Evolutionary conservation across 768 basidiomycete genomes (phyloP), one percentile per base, ranked within the genome.

Genomic region (Paxillus ammoniavirescens): DNA sequence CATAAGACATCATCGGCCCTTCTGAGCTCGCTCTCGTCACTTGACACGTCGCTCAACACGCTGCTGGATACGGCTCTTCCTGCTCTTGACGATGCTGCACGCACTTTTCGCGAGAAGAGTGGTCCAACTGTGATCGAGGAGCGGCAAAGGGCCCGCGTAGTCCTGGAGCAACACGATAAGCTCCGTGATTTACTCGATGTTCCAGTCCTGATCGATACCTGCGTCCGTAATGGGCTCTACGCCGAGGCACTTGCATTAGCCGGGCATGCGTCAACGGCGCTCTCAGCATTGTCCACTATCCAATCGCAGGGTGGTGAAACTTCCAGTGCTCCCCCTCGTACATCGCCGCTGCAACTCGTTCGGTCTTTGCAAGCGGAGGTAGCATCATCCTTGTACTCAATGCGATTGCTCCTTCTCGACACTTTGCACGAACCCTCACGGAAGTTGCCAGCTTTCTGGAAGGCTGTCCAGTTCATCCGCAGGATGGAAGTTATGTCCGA

Each of bases 151-250:
- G 91, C 91, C 0, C 78, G 84, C 31, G 76, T 90, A 47, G 91
- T 98, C n/a, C 82, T 93, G 54, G 95, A 98, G 62, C 91, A 96
- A 62, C 89, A 93, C 65, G 93, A 96, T 68, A 94, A 94, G 70
- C 81, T 98, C 55, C 81, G 89, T 58, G 94, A 98, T 68, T 72
- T 98, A 35, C 82, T 98, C 52, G 94, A 97, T 61, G 82, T 95
- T 45, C 93, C 96, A 8, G 76, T 89, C 47, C 80, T 99, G 30
- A 88, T 97, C 65, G 92, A 96, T 66, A 91, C 93, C 1, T 98
- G 93, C 65, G 89, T 97, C 13, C 82, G 93, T 37, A 93, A 93
- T 63, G 93, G 93, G 7, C 89, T 91, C 70, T 98, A 94, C 73
- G 79, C 85, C 49, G 97, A 98, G 66, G 95, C 94, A 0, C 80